Base-by-base conservation (phyloP, 169 alveolate species). In the Plasmodium blacklocki region DNA sequence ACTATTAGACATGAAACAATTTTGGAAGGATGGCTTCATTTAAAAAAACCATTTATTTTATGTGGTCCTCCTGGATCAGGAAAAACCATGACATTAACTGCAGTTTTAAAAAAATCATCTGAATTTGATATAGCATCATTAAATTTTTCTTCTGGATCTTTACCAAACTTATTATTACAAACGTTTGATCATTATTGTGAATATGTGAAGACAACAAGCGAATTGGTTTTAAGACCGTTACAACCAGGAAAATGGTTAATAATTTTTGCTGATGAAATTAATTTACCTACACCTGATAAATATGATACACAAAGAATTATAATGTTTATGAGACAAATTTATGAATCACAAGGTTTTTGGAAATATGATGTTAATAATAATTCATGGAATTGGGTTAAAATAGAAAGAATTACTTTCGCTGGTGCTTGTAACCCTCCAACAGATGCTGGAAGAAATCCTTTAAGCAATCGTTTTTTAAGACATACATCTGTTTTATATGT, bases 21-120 rank as follows among this genome's bases (percentile, higher is more conserved):
- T 19, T 93, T 98, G 39, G 98, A 98, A 62, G 97, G 98, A 0
- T 98, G 99, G 99, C 91, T 98, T 0, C 95, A 97, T 83, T 98
- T 96, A 86, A 98, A 97, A 83, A 94, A 98, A 78, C 99, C 99
- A n/a, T 98, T 98, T 93, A 94, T 98, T 88, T 95, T 98, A 71
- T 98, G 99, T 93, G 99, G 99, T 11, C 99, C 99, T 2, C 99
- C 99, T 1, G 99, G 99, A 45, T 96, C 99, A 52, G 99, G 99
- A 50, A 98, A 98, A 94, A 97, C 99, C 4, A 98, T 98, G 99
- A 98, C 99, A 26, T 92, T 98, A 80, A 97, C 98, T 96, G 97
- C 99, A 9, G 98, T 98, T 23, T 88, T 98, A 80, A 97, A 98
- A 78, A 96, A 95, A 63, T 95, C 97, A 59, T 92, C 99, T 11